A percentile compares a stretch with the other conserved stretches of the same genome.
These are phyloP conservation scores for Fusarium sp. DNA, from an alignment of 2,329 filamentous ascomycete species.

Conservation along the genomic window DNA sequence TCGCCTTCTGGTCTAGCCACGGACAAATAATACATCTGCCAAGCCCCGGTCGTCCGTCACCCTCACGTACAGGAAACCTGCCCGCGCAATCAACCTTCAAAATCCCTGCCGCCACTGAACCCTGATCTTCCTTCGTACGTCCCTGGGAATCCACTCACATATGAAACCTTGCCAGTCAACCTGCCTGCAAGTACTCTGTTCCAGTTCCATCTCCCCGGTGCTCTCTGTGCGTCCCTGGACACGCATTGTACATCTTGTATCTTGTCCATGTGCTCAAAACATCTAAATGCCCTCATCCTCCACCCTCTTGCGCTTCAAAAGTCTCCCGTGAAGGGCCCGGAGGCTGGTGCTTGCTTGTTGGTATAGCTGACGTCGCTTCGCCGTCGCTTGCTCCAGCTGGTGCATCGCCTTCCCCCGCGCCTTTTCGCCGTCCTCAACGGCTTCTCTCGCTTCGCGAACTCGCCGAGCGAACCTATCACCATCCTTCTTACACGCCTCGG, in stretches of 20 bases:
- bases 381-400: conserved; percentile 21
- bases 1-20: background rate
- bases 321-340: conserved; percentile 32
- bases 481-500: conserved; percentile 33
- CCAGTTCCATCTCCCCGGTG: background rate
- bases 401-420: conserved; percentile 6
- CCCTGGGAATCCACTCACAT: background rate
- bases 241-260: background rate
- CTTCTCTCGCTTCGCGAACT: conserved; percentile 10
- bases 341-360: conserved; percentile 33
- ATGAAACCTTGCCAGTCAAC: background rate
- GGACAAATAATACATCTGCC: conserved; percentile 7
- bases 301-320: conserved; percentile 18
- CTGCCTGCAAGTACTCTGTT: background rate
- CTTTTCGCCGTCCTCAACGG: conserved; percentile 15
- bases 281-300: conserved; percentile 1
- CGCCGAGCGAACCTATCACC: conserved; percentile 25
- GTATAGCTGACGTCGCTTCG: conserved; percentile 30
- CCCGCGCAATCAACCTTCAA: conserved; percentile 20
- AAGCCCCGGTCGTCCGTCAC: background rate
- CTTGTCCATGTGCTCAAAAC: background rate
- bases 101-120: conserved; percentile 27
- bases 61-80: conserved; percentile 14
- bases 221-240: background rate
- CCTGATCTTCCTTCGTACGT: conserved; percentile 22